These are phyloP conservation scores for Melaleuca quinquenervia DNA, from an alignment of 345 rosid species.

Conservation along the genomic window DNA sequence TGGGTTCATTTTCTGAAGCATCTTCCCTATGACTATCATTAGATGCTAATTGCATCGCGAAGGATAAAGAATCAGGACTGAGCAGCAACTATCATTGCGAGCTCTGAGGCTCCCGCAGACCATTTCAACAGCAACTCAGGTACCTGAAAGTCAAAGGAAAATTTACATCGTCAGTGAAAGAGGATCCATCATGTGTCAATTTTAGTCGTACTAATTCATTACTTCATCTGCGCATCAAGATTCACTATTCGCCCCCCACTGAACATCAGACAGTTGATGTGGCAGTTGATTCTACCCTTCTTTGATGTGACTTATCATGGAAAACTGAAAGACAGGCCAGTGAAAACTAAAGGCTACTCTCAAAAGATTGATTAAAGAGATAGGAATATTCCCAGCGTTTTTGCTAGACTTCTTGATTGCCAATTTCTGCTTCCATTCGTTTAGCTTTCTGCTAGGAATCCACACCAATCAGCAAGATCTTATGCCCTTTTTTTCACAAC, in stretches of 20 bases:
- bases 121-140: constrained; percentile 21
- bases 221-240: background rate
- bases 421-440: background rate
- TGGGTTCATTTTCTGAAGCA: constrained; percentile 55
- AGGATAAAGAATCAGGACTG: constrained; percentile 11
- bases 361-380: background rate
- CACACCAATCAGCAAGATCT: background rate
- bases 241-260: background rate
- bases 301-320: background rate
- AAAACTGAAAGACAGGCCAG: background rate
- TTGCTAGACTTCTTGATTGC: background rate
- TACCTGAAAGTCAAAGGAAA: constrained; percentile 14
- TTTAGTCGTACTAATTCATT: background rate
- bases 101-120: constrained; percentile 4
- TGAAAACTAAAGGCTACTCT: background rate
- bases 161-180: background rate
- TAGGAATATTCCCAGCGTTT: background rate
- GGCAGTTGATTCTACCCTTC: background rate
- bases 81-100: constrained; percentile 8
- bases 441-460: background rate
- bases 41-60: constrained; percentile 77
- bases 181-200: background rate
- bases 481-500: background rate
- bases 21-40: constrained; percentile 53
- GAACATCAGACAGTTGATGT: background rate